Evolutionary conservation across 2,329 filamentous ascomycete genomes (phyloP).

Genomic region (Fusarium austroafricanum): DNA sequence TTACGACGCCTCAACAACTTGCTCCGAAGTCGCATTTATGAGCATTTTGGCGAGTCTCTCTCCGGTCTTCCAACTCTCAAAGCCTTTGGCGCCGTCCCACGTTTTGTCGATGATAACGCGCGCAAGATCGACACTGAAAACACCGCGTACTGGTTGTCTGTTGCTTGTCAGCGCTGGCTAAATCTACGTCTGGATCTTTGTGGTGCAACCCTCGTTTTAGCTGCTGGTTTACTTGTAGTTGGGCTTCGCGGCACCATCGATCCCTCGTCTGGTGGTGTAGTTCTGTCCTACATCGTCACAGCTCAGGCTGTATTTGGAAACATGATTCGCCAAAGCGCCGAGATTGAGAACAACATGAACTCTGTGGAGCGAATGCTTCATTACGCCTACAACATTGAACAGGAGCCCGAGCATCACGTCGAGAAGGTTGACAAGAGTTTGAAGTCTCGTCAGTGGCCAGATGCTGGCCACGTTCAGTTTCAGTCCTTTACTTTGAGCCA

Average conservation of each 20-base stretch:
- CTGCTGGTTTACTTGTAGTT: conserved; percentile 11
- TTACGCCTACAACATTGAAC: conserved; percentile 71
- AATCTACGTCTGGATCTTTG: conserved; percentile 21
- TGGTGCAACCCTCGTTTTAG: conserved; percentile 7
- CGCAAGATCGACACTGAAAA: conserved; percentile 25
- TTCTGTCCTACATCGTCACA: conserved; percentile 52
- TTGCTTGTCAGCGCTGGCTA: conserved; percentile 21
- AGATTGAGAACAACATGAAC: conserved; percentile 90
- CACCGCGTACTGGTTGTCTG: conserved; percentile 22
- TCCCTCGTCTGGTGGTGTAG: conserved; percentile 23
- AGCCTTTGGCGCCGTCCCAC: conserved; percentile 19
- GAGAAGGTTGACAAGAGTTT: conserved; percentile 3
- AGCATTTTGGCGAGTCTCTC: conserved; percentile 25
- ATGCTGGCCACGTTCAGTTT: conserved; percentile 16
- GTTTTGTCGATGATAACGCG: conserved; percentile 20
- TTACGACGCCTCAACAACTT: conserved; percentile 23
- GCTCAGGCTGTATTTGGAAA: conserved; percentile 64
- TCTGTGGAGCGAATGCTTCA: conserved; percentile 93
- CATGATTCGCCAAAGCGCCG: conserved; percentile 67
- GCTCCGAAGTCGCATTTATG: conserved; percentile 29
- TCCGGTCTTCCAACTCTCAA: conserved; percentile 22
- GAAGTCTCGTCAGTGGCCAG: not conserved
- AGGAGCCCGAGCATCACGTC: conserved; percentile 5
- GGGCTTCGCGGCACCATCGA: conserved; percentile 27
- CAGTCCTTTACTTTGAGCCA: conserved; percentile 23